Evolutionary conservation across 257 asterid species (phyloP), one percentile per base, ranked within the genome.

Genomic region (Solanum microdontum): DNA sequence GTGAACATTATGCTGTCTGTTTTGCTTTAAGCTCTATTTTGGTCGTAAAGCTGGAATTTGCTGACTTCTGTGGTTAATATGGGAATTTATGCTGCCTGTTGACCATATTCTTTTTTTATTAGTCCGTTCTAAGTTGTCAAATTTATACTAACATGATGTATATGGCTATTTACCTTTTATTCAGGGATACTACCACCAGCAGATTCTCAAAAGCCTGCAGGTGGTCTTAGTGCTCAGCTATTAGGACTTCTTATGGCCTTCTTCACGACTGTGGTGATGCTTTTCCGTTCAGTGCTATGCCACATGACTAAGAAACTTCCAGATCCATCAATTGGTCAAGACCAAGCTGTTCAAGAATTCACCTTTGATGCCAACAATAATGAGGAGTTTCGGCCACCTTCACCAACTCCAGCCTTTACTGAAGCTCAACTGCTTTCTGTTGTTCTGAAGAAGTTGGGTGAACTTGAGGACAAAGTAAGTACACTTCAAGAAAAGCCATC

Each of bases 391-490:
- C 89, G 91, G 55, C 90, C 92, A 1, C 93, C 91, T 70, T 90
- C 94, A 68, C 92, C 91, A 83, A 51, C 94, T 23, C 90, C 94
- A 66, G 82, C 90, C 36, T 83, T 87, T 77, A 88, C 88, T 1
- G 94, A 91, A 83, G 87, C 92, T 15, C 93, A 94, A 86, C 85
- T 93, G 73, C 89, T 93, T 58, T 87, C 96, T 75, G 90, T 93
- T 30, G 93, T 94, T 58, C 88, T 93, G 89, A 92, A 90, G 90
- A 93, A 94, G 76, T 79, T 95, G 92, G 90, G 91, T 30, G 95
- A 93, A 88, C 94, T 95, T 58, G 98, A 95, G 89, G 97, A 91
- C 89, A 93, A 91, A 90, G 94, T 94, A 75, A 89, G 43, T 87
- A 83, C 91, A 21, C 95, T 95, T 82, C 91, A 92, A 86, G 85